Base-by-base conservation (phyloP, 306 rosid species). In the Comarum palustre region DNA sequence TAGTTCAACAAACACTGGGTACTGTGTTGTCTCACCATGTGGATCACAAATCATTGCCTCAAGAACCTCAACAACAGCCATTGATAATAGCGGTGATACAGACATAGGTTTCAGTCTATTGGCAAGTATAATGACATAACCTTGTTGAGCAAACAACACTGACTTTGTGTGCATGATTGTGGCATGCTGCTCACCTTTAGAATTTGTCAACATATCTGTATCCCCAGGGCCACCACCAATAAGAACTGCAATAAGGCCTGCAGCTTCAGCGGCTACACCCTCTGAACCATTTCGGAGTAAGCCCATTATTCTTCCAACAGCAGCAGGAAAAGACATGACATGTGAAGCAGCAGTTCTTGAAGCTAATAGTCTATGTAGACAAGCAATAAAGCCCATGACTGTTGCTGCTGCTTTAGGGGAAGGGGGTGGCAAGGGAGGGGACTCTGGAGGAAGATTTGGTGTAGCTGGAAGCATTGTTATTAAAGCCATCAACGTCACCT, bases 391-490 rank as follows among this genome's bases (percentile, higher is more conserved):
- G 68, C 99, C 99, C 90, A 91, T 91, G 51, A 91, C 96, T 55
- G 99, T 95, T 72, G 99, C 99, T 72, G 99, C 99, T 55, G 97
- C 99, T 91, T 95, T 95, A 60, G 99, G 99, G 38, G 99, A 95
- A 82, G 99, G 99, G 51, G 99, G 90, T 46, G 99, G 99, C 87
- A 95, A 60, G n/a, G 99, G 96, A 84, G 95, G 97, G 75, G 90
- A 82, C 78, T 95, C 99, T 17, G 99, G 97, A 80, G 99, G 99
- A 90, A 91, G 90, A 88, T 90, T 91, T 31, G 97, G 97, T 25
- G 93, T 86, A n/a, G 97, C 87, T 46, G 99, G 99, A 80, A 95
- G 96, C 99, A 95, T 91, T 41, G 96, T 95, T 72, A 95, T 91
- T 84, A 95, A 91, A 78, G 99, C 97, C 99, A 95, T 91, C 85